Evolutionary conservation across 768 basidiomycete genomes (phyloP).

Genomic region (Tricholoma bakamatsutake): DNA sequence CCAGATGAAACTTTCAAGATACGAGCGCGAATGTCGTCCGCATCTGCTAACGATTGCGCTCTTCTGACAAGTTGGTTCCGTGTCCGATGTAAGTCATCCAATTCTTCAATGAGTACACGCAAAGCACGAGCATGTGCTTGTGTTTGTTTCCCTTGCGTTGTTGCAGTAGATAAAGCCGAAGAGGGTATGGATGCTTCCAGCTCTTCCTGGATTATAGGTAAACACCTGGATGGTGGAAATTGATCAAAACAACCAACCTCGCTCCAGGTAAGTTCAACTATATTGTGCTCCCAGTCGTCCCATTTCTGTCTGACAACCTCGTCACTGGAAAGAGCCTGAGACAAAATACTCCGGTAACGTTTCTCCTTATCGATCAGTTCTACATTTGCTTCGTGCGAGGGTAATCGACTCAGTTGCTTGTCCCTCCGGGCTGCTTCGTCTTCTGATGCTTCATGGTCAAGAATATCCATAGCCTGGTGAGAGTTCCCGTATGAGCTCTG

Average conservation of each 20-base stretch:
- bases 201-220: constrained; percentile 38
- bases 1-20: constrained; percentile 62
- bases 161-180: constrained; percentile 38
- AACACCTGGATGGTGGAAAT: not conserved
- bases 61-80: constrained; percentile 60
- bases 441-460: constrained; percentile 88
- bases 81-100: constrained; percentile 64
- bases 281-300: constrained; percentile 78
- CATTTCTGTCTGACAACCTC: constrained; percentile 74
- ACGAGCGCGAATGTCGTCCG: constrained; percentile 68
- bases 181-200: constrained; percentile 67
- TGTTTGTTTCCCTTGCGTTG: constrained; percentile 41
- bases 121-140: constrained; percentile 63
- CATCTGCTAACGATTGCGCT: constrained; percentile 52
- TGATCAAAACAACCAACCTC: constrained; percentile 36
- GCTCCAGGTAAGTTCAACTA: constrained; percentile 63
- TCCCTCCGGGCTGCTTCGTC: constrained; percentile 66
- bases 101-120: constrained; percentile 68
- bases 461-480: constrained; percentile 73
- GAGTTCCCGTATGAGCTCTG: not conserved
- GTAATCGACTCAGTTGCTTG: constrained; percentile 40
- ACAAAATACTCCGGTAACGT: constrained; percentile 67
- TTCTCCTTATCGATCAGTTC: constrained; percentile 66
- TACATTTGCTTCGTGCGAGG: constrained; percentile 76
- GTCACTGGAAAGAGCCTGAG: constrained; percentile 71